Conservation (phyloP, 1,284 basidiomycete genomes). For the Trichosporon sp. region DNA sequence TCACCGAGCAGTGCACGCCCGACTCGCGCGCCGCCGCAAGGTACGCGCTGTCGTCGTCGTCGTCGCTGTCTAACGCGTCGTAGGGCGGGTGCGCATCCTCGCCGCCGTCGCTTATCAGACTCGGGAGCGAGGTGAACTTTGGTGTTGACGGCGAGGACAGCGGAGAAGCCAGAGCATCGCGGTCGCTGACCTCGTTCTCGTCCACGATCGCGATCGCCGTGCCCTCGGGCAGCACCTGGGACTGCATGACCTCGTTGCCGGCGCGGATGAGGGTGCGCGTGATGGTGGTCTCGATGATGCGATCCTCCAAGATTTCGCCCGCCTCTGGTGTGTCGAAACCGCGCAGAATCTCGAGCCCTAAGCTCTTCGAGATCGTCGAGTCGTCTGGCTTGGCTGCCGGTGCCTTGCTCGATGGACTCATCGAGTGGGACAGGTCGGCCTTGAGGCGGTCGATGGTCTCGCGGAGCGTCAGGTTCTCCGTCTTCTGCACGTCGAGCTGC, state of each 20-base stretch:
- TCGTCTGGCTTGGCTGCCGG: constrained; percentile 7
- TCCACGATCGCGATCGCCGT: constrained; percentile 2
- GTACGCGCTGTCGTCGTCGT: constrained; percentile 6
- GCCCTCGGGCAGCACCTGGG: background rate
- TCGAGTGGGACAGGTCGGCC: constrained; percentile 66
- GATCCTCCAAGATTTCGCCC: constrained; percentile 50
- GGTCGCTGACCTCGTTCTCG: constrained; percentile 7
- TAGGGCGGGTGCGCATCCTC: background rate
- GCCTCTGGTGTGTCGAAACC: constrained; percentile 61
- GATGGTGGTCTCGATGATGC: constrained; percentile 49
- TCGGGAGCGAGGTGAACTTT: constrained; percentile 10
- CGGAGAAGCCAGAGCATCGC: background rate
- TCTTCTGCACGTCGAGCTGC: constrained; percentile 62
- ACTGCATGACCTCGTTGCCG: constrained; percentile 6
- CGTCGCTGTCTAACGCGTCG: constrained; percentile 4
- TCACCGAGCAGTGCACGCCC: constrained; percentile 12
- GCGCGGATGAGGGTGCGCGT: background rate
- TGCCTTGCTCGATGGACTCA: constrained; percentile 11
- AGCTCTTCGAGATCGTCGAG: constrained; percentile 70
- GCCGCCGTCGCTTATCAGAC: constrained; percentile 7
- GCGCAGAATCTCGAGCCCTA: constrained; percentile 77
- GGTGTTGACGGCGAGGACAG: background rate
- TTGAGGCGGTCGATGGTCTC: constrained; percentile 90
- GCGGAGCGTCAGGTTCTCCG: constrained; percentile 83
- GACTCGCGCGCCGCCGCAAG: background rate